Percentiles rank a stretch among this genome's conserved stretches.
Evolutionary conservation across 2,329 filamentous ascomycete genomes (phyloP).

Genomic region (Sporothrix humicola): DNA sequence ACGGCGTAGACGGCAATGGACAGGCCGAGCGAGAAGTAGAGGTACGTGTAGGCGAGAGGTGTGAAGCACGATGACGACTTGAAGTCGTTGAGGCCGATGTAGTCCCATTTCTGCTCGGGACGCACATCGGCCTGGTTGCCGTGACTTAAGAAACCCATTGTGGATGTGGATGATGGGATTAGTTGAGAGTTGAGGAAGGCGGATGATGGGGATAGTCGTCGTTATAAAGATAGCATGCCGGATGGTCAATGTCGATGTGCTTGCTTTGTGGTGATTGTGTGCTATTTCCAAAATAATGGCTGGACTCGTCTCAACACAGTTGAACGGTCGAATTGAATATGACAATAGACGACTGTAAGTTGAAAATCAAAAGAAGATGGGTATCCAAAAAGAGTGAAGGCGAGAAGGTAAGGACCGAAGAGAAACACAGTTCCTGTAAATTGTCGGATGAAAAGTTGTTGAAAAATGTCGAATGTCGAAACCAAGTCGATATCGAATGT

Average conservation of each 20-base stretch:
- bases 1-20: conserved; percentile 85
- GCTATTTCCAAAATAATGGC: neutral
- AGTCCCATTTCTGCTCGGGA: conserved; percentile 93
- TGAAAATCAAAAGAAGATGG: neutral
- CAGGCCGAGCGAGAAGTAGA: conserved; percentile 79
- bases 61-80: conserved; percentile 79
- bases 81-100: conserved; percentile 81
- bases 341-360: neutral
- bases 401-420: neutral
- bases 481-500: conserved; percentile 22
- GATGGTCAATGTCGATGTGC: neutral
- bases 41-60: conserved; percentile 79
- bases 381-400: conserved; percentile 29
- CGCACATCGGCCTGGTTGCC: conserved; percentile 68
- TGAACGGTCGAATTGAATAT: conserved; percentile 2
- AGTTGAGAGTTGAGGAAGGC: neutral
- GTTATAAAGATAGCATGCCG: conserved; percentile 25
- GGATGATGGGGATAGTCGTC: neutral
- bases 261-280: neutral
- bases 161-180: too few species aligned
- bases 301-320: conserved; percentile 28
- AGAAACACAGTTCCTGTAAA: conserved; percentile 23
- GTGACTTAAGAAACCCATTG: conserved; percentile 71
- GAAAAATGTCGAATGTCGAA: conserved; percentile 31
- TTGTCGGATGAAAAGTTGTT: conserved; percentile 25